Base-by-base conservation (phyloP, 2,329 filamentous ascomycete genomes). In the Fusarium sp. region DNA sequence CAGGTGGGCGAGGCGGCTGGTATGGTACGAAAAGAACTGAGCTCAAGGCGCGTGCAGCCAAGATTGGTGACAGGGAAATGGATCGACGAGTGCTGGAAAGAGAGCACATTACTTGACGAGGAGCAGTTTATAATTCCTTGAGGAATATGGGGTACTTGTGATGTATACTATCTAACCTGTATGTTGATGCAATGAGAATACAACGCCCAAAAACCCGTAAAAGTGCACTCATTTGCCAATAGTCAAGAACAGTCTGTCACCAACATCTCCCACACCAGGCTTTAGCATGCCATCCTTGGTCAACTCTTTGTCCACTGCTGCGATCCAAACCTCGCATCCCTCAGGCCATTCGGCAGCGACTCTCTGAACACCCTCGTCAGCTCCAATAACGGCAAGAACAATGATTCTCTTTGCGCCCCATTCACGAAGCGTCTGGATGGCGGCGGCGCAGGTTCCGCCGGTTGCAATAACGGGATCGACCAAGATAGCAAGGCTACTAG, bases 391-490 rank as follows among this genome's bases (percentile, higher is more conserved):
- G 47, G 89, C 88, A 33, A 97, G 83, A 44, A 97, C 89, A 45
- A 97, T 83, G 61, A 98, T 90, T 66, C 89, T 87, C 83, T 92
- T 87, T n/a, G 94, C 94, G 33, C 95, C 95, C 95, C 95, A 98
- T 79, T 98, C 95, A 59, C 88, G 89, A 65, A 98, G 85, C 1
- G 94, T 94, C 79, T 96, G 93, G 78, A 98, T 97, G 9, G 95
- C 95, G 1, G 95, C 95, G 35, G 90, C 92, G 65, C 93, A 93
- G 5, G 95, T 98, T 3, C 94, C 94, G 41, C 95, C 95, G 0
- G 96, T 98, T 2, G 95, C 96, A 79, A 98, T 97, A 75, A 98
- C 90, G 7, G 95, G 96, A 79, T 98, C 95, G 52, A 97, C 89
- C 60, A 98, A 85, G 79, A 98, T 93, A 65, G 94, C 94, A 17